Evolutionary conservation across 441 rosid species (phyloP), one percentile per base, ranked within the genome.

Genomic region (Aleurites moluccanus): DNA sequence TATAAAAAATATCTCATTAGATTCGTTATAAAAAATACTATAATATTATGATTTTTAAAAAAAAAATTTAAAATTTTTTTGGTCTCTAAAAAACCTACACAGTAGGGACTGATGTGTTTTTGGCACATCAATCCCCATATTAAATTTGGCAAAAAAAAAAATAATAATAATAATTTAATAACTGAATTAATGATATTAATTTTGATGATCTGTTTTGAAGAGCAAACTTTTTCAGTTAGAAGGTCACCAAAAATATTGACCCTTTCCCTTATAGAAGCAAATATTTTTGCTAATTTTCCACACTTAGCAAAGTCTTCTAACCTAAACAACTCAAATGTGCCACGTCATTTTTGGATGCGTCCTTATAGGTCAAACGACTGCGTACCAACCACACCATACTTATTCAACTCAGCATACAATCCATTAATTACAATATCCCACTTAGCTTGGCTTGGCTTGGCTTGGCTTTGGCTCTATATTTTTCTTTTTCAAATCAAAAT

Each of bases 191-290:
- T n/a, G n/a, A n/a, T n/a, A 55, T 55, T 20, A 55, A 55, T 55
- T 18, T 18, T 53, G 10, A 53, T 53, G 1, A 55, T 55, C 25
- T n/a, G 59, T 55, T 6, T 18, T 5, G 27, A 7, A n/a, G n/a
- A 6, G 30, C 49, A 40, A 21, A 10, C 27, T 67, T 30, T 55
- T 52, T 21, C 49, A 44, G 74, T 56, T 70, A 57, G 74, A 70
- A 70, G 74, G 74, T 70, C 65, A 70, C 65, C 53, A 42, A 56
- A 35, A 33, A 44, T 15, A 40, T 57, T 9, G 64, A 55, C 74
- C 6, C 50, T 23, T 56, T 21, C 23, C 50, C 65, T 35, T 18
- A 59, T 25, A 8, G 7, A 38, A 2, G 6, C 40, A 38, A 38
- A 38, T 38, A 38, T 38, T 5, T 6, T 38, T 38, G 40, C 40